Base-by-base conservation (phyloP, 139 green algal species). In the Coelastrella sp. region DNA sequence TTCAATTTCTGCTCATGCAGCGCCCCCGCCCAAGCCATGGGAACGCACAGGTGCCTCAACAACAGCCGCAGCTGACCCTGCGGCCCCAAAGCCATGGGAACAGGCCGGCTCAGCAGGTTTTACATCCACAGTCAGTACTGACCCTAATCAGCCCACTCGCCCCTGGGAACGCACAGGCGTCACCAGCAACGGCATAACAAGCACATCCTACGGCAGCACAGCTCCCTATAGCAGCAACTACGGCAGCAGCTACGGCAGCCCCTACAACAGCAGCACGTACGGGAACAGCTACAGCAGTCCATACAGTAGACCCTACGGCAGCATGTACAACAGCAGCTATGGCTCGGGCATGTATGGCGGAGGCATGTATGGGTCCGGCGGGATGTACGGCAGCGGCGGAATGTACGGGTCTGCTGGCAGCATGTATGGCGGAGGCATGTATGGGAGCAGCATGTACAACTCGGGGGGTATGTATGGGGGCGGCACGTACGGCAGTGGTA, bases 1-100 rank as follows among this genome's bases (percentile, higher is more conserved):
- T 56, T 65, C 22, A 20, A 20, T 10, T 5, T 58, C 14, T 81
- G 20, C 22, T 83, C 11, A 10, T 81, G 87, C 87, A 91, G 80
- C 92, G 13, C 75, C 88, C 0, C 91, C 95, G 5, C 92, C 95
- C 47, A 97, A 97, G 80, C 95, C 95, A 4, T 97, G 95, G 95
- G 95, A 97, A 60, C 87, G 86, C 0, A 83, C 60, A 56, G 91
- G 85, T 58, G 73, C 74, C 7, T 13, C n/a, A 3, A 75, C 68
- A 32, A 74, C 87, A 2, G 68, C 59, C 4, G 79, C 91, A 32
- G 75, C 85, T 23, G 75, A 22, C 10, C 68, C 86, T 54, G 91
- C 84, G 4, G 85, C 88, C 3, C 91, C 92, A 6, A 96, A 95
- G 82, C 94, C 93, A 16, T 96, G 94, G 94, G 92, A 95, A 83